phyloP scores from a whole-genome alignment of 768 basidiomycete species.

The Panellus pusillus region DNA sequence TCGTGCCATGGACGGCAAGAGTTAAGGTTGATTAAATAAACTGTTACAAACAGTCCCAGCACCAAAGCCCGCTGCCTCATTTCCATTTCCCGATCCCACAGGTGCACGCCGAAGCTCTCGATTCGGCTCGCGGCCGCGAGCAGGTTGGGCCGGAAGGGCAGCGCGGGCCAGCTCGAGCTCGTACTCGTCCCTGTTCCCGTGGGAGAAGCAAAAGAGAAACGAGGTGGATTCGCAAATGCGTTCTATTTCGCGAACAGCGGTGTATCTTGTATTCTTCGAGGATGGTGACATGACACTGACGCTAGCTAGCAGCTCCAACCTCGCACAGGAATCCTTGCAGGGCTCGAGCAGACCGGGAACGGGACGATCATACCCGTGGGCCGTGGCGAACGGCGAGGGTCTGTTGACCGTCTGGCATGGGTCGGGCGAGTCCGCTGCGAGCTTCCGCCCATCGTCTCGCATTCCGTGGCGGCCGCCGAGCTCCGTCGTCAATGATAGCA shows the following conservation, averaged over 20 bases:
- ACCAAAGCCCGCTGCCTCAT: too few relatives aligned
- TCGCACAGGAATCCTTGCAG: conserved; percentile 33
- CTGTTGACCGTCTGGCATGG: too few relatives aligned
- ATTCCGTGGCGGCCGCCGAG: too few relatives aligned
- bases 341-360: conserved; percentile 50
- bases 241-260: conserved; percentile 15
- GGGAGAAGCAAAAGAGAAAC: conserved; percentile 11
- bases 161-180: conserved; percentile 40
- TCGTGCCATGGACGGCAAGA: too few relatives aligned
- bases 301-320: conserved; percentile 16
- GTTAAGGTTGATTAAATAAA: too few relatives aligned
- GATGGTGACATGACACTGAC: neutral
- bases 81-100: conserved; percentile 66
- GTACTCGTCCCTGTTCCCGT: too few relatives aligned
- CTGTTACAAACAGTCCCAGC: too few relatives aligned
- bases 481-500: too few relatives aligned
- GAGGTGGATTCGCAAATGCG: neutral
- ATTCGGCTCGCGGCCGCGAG: conserved; percentile 56
- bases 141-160: conserved; percentile 59
- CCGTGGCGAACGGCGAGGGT: too few relatives aligned
- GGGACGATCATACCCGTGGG: too few relatives aligned
- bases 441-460: too few relatives aligned
- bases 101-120: conserved; percentile 70
- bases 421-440: too few relatives aligned
- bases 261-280: neutral